Percentiles rank a stretch among this genome's conserved stretches.
phyloP scores from a whole-genome alignment of 139 green algal species.

The Cymbomonas tetramitiformis region DNA sequence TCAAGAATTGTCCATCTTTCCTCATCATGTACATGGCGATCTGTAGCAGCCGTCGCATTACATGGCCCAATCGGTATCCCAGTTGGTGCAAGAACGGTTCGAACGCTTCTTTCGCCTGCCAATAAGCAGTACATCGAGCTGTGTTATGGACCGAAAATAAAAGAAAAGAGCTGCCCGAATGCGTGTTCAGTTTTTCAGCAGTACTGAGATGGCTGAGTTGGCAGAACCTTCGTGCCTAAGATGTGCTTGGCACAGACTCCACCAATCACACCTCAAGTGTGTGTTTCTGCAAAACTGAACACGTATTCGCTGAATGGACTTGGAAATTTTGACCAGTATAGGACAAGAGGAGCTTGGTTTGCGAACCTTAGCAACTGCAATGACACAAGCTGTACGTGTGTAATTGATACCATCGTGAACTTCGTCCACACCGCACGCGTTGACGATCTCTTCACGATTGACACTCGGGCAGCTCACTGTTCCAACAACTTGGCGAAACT shows the following conservation, averaged over 20 bases:
- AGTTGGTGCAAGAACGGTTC: constrained; percentile 87
- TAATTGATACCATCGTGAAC: constrained; percentile 90
- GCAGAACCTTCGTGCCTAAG: too few species aligned
- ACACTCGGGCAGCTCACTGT: constrained; percentile 54
- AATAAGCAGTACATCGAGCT: too few species aligned
- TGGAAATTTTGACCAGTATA: too few species aligned
- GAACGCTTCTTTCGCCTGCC: constrained; percentile 67
- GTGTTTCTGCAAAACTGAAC: too few species aligned
- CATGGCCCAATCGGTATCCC: constrained; percentile 69
- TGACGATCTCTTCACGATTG: constrained; percentile 79
- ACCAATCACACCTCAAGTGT: too few species aligned
- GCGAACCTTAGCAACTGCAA: constrained; percentile 67
- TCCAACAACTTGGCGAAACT: constrained; percentile 55
- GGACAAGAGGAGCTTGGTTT: too few species aligned
- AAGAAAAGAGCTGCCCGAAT: too few species aligned
- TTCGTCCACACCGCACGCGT: constrained; percentile 86
- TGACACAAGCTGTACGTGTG: constrained; percentile 81
- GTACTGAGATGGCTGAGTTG: too few species aligned
- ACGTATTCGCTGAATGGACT: too few species aligned
- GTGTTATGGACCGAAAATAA: too few species aligned
- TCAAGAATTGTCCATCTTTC: constrained; percentile 51
- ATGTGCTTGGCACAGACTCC: too few species aligned
- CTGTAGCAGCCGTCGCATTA: constrained; percentile 71
- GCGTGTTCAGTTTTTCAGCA: too few species aligned
- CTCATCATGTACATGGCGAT: constrained; percentile 76